These are phyloP conservation scores for Anisodus tanguticus DNA, from an alignment of 257 asterid genomes.

Conservation along the genomic window DNA sequence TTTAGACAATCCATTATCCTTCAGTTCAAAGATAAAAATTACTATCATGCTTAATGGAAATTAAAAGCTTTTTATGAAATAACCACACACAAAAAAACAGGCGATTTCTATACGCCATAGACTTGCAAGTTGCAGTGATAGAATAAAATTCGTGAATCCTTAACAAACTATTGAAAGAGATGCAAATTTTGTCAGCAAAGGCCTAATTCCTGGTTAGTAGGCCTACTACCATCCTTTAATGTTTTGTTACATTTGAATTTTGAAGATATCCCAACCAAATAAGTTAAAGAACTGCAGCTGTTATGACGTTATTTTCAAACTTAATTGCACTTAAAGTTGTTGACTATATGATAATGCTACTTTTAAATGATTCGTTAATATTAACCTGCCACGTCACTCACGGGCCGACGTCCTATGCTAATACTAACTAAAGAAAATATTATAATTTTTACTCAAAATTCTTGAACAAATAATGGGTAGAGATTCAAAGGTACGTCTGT, in stretches of 20 bases:
- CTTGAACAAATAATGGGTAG: not conserved
- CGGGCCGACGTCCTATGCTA: not conserved
- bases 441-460: not conserved
- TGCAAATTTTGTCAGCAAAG: not conserved
- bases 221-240: not conserved
- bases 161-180: not conserved
- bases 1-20: not conserved
- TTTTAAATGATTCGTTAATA: not conserved
- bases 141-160: not conserved
- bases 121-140: not conserved
- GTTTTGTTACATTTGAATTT: no score
- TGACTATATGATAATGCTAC: not conserved
- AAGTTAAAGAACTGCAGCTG: not conserved
- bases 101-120: not conserved
- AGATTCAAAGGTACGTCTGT: no score
- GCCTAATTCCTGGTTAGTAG: not conserved
- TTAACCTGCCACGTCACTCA: not conserved
- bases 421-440: not conserved
- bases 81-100: not conserved
- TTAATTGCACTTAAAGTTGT: not conserved
- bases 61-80: not conserved
- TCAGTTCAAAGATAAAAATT: not conserved
- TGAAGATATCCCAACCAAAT: no score
- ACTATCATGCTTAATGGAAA: not conserved
- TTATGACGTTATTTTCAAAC: conserved; percentile 13